These are phyloP conservation scores for Penicillium sp. DNA, from an alignment of 2,329 filamentous ascomycete genomes.

Conservation along the genomic window DNA sequence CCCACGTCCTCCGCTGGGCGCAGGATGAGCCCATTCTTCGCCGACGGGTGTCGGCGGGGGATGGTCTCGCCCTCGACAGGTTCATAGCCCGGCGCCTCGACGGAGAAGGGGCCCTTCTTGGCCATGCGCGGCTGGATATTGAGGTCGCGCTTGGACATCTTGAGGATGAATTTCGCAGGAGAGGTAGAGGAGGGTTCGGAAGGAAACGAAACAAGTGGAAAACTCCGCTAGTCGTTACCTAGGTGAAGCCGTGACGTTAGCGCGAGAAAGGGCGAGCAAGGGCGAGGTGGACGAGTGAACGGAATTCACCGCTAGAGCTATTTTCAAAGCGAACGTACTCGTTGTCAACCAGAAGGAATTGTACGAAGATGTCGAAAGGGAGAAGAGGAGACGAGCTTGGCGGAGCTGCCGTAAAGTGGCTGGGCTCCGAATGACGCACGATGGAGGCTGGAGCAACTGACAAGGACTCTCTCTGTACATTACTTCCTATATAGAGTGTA, in stretches of 20 bases:
- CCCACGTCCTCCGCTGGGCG: constrained; percentile 62
- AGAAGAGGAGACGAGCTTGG: neutral
- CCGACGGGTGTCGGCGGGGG: constrained; percentile 66
- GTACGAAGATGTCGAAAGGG: neutral
- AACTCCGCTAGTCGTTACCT: constrained; percentile 10
- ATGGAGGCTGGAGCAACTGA: no score
- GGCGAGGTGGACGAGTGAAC: no score
- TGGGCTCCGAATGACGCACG: constrained; percentile 1
- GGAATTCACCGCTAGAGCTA: neutral
- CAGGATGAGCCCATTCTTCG: constrained; percentile 63
- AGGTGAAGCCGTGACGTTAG: constrained; percentile 9
- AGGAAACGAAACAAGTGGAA: constrained; percentile 3
- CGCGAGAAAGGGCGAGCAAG: neutral
- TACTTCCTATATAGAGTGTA: no score
- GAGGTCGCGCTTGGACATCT: constrained; percentile 31
- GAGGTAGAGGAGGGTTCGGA: neutral
- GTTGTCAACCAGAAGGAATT: neutral
- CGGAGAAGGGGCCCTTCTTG: constrained; percentile 67
- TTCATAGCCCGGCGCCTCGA: constrained; percentile 63
- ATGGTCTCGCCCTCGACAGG: constrained; percentile 75
- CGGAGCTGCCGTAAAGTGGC: constrained; percentile 1
- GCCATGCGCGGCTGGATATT: constrained; percentile 47
- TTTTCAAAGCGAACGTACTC: neutral
- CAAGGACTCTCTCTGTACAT: neutral
- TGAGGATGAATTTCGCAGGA: constrained; percentile 14